Percentiles rank a stretch among this genome's conserved stretches.
Conservation (phyloP, 805 yeast genomes). For the Ogataea polymorpha region DNA sequence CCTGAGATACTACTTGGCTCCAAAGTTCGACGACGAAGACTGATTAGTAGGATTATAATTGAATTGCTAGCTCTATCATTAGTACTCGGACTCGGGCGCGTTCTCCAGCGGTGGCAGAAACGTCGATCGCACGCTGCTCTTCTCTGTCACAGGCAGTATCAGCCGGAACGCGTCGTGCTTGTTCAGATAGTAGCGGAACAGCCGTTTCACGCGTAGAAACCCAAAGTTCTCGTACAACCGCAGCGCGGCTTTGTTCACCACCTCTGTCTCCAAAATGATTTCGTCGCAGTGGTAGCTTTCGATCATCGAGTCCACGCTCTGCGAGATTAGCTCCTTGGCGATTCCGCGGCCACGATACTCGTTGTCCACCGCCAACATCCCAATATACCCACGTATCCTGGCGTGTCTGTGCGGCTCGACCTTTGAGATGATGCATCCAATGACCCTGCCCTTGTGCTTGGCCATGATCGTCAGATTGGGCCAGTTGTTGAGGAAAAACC, state of each 20-base stretch:
- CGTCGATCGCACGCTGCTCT: constrained; percentile 51
- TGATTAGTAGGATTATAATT: constrained; percentile 25
- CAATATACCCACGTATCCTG: constrained; percentile 85
- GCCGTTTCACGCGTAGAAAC: constrained; percentile 43
- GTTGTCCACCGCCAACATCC: constrained; percentile 87
- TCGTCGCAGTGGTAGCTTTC: constrained; percentile 71
- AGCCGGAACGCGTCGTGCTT: constrained; percentile 91
- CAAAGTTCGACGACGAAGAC: constrained; percentile 93
- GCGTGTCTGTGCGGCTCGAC: constrained; percentile 72
- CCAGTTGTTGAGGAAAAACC: constrained; percentile 88
- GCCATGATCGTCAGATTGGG: constrained; percentile 78
- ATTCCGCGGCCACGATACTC: constrained; percentile 74
- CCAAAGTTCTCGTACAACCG: constrained; percentile 38
- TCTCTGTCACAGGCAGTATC: constrained; percentile 73
- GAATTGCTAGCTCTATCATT: constrained; percentile 1
- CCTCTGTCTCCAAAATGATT: constrained; percentile 90
- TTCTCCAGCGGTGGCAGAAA: constrained; percentile 38
- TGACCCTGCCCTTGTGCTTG: constrained; percentile 39
- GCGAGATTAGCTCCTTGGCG: constrained; percentile 67
- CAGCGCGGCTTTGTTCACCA: constrained; percentile 50
- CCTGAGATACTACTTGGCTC: constrained; percentile 94
- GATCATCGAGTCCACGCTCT: constrained; percentile 63
- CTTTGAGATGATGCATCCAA: constrained; percentile 87
- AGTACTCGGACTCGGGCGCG: constrained; percentile 26
- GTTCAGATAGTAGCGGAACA: constrained; percentile 84